A percentile compares a stretch with the other conserved stretches of the same genome.
Evolutionary conservation across 768 basidiomycete species (phyloP).

Genomic region (Lactarius quietus): DNA sequence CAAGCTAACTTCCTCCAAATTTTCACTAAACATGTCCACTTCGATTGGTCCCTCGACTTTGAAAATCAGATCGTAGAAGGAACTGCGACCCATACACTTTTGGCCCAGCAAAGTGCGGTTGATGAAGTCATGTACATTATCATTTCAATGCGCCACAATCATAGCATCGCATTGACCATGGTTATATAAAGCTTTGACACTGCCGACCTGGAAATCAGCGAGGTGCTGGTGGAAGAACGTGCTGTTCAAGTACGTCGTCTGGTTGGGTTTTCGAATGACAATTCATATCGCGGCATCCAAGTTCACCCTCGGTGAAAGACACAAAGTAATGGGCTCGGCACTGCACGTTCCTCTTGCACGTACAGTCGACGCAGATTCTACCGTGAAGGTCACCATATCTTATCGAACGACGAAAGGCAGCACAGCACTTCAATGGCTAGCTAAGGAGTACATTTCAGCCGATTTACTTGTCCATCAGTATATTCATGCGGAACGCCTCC

Average conservation of each 20-base stretch:
- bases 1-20: constrained; percentile 78
- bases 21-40: constrained; percentile 58
- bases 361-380: constrained; percentile 28
- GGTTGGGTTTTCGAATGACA: neutral
- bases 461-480: neutral
- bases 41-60: constrained; percentile 84
- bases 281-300: constrained; percentile 15
- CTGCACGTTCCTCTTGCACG: constrained; percentile 36
- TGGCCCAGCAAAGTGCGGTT: constrained; percentile 50
- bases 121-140: constrained; percentile 52
- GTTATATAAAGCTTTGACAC: constrained; percentile 62
- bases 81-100: constrained; percentile 58
- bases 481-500: neutral
- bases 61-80: constrained; percentile 56
- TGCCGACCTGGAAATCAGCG: constrained; percentile 56
- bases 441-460: constrained; percentile 35
- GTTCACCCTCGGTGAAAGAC: constrained; percentile 33
- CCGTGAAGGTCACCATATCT: constrained; percentile 39
- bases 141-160: constrained; percentile 27
- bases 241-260: constrained; percentile 42
- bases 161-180: neutral
- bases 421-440: constrained; percentile 54
- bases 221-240: constrained; percentile 51
- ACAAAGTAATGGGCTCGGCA: constrained; percentile 42
- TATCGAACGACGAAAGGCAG: constrained; percentile 46